A percentile compares a stretch with the other conserved stretches of the same genome.
Conservation (phyloP, 2,329 filamentous ascomycete species). For the Hypomyces rosellus region DNA sequence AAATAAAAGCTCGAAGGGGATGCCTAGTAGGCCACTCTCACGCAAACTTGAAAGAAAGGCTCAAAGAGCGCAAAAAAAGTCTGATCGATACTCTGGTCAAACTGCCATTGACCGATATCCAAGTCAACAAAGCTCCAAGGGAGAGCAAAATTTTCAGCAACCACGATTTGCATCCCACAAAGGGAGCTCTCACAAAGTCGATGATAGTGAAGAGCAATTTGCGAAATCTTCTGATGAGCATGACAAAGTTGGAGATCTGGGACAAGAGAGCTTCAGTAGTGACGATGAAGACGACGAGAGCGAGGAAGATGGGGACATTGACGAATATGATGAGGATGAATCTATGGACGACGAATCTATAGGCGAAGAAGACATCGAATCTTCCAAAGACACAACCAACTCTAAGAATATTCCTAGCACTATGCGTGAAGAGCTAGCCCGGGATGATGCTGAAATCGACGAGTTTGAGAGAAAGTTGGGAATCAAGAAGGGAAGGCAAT, state of each 20-base stretch:
- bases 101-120: neutral
- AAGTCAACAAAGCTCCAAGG: neutral
- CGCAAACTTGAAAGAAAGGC: slow-evolving; percentile 64
- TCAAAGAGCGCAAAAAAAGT: slow-evolving; percentile 56
- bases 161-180: neutral
- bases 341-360: neutral
- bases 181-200: neutral
- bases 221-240: neutral
- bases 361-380: neutral
- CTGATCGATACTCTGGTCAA: slow-evolving; percentile 22
- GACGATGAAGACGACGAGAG: slow-evolving; percentile 23
- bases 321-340: slow-evolving; percentile 17
- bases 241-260: slow-evolving; percentile 2
- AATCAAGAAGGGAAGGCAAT: slow-evolving; percentile 68
- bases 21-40: slow-evolving; percentile 15
- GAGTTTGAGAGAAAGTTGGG: slow-evolving; percentile 83
- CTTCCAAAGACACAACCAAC: neutral
- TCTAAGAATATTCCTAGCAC: slow-evolving; percentile 13
- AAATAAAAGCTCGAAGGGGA: slow-evolving; percentile 9
- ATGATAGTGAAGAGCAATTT: neutral
- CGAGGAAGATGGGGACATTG: slow-evolving; percentile 18
- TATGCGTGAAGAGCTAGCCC: slow-evolving; percentile 52
- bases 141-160: neutral
- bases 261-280: slow-evolving; percentile 6
- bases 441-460: slow-evolving; percentile 85